A percentile compares a stretch with the other conserved stretches of the same genome.
Evolutionary conservation across 768 basidiomycete genomes (phyloP).

Genomic region (Boletus pseudo-olivaceus): DNA sequence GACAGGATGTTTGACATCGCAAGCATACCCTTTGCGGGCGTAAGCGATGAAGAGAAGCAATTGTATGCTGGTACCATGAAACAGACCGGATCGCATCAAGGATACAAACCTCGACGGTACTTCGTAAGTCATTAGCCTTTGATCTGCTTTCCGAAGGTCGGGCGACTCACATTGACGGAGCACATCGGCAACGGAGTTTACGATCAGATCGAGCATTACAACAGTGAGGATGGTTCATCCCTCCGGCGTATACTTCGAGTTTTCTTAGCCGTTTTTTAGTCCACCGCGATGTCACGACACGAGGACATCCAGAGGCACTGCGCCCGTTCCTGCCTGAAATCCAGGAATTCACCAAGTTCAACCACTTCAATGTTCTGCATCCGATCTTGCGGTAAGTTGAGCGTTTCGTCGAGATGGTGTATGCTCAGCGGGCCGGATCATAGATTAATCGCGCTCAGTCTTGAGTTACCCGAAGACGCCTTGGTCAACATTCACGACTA

Average conservation of each 20-base stretch:
- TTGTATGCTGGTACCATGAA: conserved; percentile 39
- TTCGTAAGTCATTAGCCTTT: conserved; percentile 34
- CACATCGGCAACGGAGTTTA: conserved; percentile 59
- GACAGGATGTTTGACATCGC: conserved; percentile 49
- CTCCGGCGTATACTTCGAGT: not conserved
- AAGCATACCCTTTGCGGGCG: conserved; percentile 41
- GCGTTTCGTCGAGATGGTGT: not conserved
- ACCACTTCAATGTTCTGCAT: conserved; percentile 50
- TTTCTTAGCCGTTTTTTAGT: conserved; percentile 32
- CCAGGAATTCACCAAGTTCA: conserved; percentile 45
- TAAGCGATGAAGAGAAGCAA: conserved; percentile 42
- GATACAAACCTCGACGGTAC: conserved; percentile 50
- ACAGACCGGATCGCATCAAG: conserved; percentile 46
- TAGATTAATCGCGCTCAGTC: conserved; percentile 48
- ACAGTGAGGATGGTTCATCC: conserved; percentile 37
- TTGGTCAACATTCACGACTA: conserved; percentile 46
- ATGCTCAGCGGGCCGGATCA: not conserved
- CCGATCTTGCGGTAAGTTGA: conserved; percentile 40
- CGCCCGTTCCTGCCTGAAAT: conserved; percentile 54
- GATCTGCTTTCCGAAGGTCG: not conserved
- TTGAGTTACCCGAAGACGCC: conserved; percentile 53
- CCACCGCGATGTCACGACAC: conserved; percentile 45
- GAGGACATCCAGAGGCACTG: conserved; percentile 46
- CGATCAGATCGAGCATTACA: conserved; percentile 64
- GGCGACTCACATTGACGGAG: conserved; percentile 28